These are phyloP conservation scores for Eucalyptus virginea DNA, from an alignment of 345 rosid genomes.

Conservation along the genomic window DNA sequence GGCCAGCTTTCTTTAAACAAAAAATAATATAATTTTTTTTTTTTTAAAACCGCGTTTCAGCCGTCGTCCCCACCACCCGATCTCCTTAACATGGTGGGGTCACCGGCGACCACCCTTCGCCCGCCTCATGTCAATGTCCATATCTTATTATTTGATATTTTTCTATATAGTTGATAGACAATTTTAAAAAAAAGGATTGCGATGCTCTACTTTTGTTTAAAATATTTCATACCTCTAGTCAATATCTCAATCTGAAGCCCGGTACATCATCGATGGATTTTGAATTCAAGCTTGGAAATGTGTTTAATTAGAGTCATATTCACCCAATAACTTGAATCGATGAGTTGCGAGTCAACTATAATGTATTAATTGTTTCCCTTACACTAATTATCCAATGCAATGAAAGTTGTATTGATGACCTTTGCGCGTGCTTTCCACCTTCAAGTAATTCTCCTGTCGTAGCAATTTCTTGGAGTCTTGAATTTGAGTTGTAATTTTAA, in stretches of 20 bases:
- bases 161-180: not conserved
- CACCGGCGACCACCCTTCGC: not conserved
- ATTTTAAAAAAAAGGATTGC: not conserved
- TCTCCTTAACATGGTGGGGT: not conserved
- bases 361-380: not conserved
- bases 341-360: not conserved
- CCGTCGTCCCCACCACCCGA: not conserved
- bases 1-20: not conserved
- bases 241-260: not conserved
- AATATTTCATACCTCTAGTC: not conserved
- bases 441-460: not conserved
- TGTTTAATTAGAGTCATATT: not conserved
- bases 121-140: not conserved
- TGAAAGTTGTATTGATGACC: not conserved
- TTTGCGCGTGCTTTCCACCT: accelerated
- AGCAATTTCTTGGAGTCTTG: not conserved
- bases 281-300: not conserved
- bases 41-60: not conserved
- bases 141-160: not conserved
- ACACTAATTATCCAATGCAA: not conserved
- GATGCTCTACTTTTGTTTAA: not conserved
- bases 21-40: not conserved
- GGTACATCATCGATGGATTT: not conserved
- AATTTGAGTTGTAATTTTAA: not conserved
- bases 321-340: accelerated